Conservation (phyloP, 192 early-diverging fungal species). For the Coemansia sp. region DNA sequence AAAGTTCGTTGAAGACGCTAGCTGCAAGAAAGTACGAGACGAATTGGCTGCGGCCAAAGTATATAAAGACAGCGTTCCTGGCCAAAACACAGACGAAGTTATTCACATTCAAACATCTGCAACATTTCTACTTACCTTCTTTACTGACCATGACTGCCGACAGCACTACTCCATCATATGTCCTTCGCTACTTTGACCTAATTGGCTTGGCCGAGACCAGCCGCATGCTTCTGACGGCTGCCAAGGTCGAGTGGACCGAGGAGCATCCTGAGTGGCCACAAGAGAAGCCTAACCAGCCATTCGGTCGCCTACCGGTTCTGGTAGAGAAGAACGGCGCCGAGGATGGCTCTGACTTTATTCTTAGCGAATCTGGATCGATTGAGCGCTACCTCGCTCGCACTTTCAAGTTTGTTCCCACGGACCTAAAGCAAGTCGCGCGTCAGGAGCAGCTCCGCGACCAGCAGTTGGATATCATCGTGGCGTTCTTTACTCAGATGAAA, state of each 20-base stretch:
- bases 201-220: slow-evolving; percentile 28
- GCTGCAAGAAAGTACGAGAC: not conserved
- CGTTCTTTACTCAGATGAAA: not conserved
- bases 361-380: slow-evolving; percentile 55
- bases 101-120: not conserved
- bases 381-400: slow-evolving; percentile 57
- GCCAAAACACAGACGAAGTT: not conserved
- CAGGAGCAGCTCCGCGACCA: slow-evolving; percentile 46
- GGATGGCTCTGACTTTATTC: slow-evolving; percentile 30
- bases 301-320: slow-evolving; percentile 58
- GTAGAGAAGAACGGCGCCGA: slow-evolving; percentile 47
- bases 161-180: slow-evolving; percentile 19
- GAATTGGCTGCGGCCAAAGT: not conserved
- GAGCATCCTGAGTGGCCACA: slow-evolving; percentile 56
- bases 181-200: slow-evolving; percentile 40
- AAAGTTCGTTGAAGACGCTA: not conserved
- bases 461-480: slow-evolving; percentile 7
- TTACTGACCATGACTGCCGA: not conserved
- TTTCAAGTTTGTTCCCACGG: slow-evolving; percentile 41
- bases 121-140: not conserved
- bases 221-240: slow-evolving; percentile 52
- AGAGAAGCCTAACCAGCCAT: slow-evolving; percentile 56
- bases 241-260: slow-evolving; percentile 43
- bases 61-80: not conserved
- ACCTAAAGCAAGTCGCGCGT: slow-evolving; percentile 33